Evolutionary conservation across 2,329 filamentous ascomycete genomes (phyloP), one percentile per base, ranked within the genome.

Genomic region (Colletotrichum sp.): DNA sequence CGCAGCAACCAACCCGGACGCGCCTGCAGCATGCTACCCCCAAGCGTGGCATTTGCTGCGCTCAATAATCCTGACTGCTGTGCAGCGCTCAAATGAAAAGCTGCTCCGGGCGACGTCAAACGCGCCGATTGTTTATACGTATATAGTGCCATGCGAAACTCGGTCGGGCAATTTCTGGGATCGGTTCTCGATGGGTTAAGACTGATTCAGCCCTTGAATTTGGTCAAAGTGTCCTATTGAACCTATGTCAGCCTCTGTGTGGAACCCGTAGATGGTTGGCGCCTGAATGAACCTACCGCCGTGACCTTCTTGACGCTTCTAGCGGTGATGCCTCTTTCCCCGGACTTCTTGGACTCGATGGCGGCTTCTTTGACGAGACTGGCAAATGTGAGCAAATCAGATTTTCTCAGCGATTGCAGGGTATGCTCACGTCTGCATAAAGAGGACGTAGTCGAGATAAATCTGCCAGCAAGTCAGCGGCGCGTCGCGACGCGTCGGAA

Each of bases 361-460:
- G 91, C 90, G 1, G 95, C 94, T 85, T 97, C 95, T 79, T 94
- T 95, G 83, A 98, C 90, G 68, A 98, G 88, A 59, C 71, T 77
- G 8, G 4, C 8, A 13, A 39, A 30, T 34, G 48, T 76, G 28
- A 78, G 32, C 5, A 55, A 16, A 18, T 72, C 32, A 73, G 65
- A 26, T 70, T 69, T 72, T 26, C 52, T 10, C 7, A n/a, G 16
- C 9, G 22, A 16, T 48, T 2, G 15, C 22, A 10, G 5, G 4
- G 4, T 16, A 2, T 10, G 52, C 87, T 68, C 84, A 92, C 90
- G 87, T 89, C 82, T 92, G 90, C 90, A 98, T 93, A 80, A 98
- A 98, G 3, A 97, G 88, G 78, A 95, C 91, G 79, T 98, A 98
- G 82, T 97, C 93, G 74, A 98, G 89, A 81, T 95, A 98, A 77